Base-by-base conservation (phyloP, 2,329 filamentous ascomycete genomes). In the Orbilia oligospora region DNA sequence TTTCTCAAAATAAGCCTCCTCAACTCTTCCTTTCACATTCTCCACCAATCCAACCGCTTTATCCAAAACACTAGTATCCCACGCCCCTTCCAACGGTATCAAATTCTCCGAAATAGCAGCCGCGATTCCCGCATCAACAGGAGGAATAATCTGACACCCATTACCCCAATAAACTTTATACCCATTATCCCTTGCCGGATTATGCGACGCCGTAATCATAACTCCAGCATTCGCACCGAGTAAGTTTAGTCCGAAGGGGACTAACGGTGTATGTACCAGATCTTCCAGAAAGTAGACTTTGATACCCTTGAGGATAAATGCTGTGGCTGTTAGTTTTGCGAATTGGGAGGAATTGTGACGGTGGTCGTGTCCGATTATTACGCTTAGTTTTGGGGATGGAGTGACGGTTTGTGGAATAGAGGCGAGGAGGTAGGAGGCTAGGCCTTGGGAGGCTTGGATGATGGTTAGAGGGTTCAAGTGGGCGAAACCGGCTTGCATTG, bases 141-240 rank as follows among this genome's bases (percentile, higher is more conserved):
- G 90, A 9, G 89, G 87, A 67, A 91, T 90, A 80, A 91, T 91
- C 82, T 91, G 90, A 81, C 88, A 90, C 1, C 89, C 90, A 81
- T 90, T 91, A 16, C 85, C 85, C 85, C 88, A 90, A 84, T 91
- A 91, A 82, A 91, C 90, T 84, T 91, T 91, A 84, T 91, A 91
- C 20, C 90, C 90, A 82, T 91, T 91, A 82, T 91, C 89, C 80
- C 87, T 85, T 55, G 88, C 87, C 14, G 89, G 89, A 80, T 91
- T 91, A 79, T 82, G 80, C 81, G 88, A 90, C 36, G 90, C 90
- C 14, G 90, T 91, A 44, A 91, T 87, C 89, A 91, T 91, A 33
- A 91, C 85, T 20, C 90, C 90, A 51, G 88, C 89, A 44, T 85
- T 83, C n/a, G 38, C 22, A 5, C 41, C 24, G 69, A 89, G 85